Evolutionary conservation across 371 early-diverging fungal species (phyloP), one percentile per base, ranked within the genome.

Genomic region (Rhizopus sp.): DNA sequence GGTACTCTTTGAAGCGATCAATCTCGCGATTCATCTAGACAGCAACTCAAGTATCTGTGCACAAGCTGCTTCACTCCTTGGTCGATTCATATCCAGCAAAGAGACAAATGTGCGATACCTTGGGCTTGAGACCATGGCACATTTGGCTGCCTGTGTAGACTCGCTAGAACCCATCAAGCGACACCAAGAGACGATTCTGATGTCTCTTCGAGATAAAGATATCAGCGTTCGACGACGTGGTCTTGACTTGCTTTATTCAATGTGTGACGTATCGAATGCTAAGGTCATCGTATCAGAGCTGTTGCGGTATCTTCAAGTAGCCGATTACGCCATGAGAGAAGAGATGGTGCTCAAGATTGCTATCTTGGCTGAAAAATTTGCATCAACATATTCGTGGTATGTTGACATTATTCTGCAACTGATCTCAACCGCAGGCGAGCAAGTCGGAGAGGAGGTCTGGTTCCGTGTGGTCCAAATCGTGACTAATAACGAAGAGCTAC

Each of bases 301-400:
- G 15, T 73, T 97, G 41, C 81, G 89, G 16, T 93, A 94, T 60
- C 84, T 98, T 12, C 83, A 86, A 44, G 81, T 90, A 16, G 92
- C 97, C 0, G 98, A 98, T 56, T 90, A 88, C 64, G 90, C 89
- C 8, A 85, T 98, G 67, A 83, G 93, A 34, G 97, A 96, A 72
- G 98, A 97, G 66, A 91, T 98, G 92, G 97, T 95, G 13, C 81
- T 98, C 45, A 97, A 97, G 69, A 96, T 97, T 63, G 99, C 99
- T 40, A 96, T 98, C 66, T 76, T 98, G 63, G 90, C 97, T 3
- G 99, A 98, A 66, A 96, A 95, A 71, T 97, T 89, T 67, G 96
- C 98, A 0, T 92, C 96, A 1, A 96, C 96, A 62, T 93, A 93
- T 64, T 87, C 92, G 15, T 98, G 99, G 99, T 98, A 98, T 69